These are phyloP conservation scores for Rhizomucor pusillus DNA, from an alignment of 371 early-diverging fungal species.

Conservation along the genomic window DNA sequence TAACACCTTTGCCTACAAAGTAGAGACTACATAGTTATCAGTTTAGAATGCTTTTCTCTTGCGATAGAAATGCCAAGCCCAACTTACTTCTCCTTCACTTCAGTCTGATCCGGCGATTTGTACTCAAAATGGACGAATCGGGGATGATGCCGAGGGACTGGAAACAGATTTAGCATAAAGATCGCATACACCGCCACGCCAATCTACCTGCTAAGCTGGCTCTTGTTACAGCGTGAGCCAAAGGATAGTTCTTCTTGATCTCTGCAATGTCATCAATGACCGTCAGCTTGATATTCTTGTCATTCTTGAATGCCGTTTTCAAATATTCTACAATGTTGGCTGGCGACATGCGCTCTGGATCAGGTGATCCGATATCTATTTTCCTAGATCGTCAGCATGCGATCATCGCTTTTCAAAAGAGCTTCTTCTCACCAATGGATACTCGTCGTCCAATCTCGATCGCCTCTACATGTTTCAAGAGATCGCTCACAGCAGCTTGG, in stretches of 20 bases:
- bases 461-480: conserved; percentile 55
- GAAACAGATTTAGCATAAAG: background rate
- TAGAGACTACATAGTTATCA: conserved; percentile 52
- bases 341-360: conserved; percentile 88
- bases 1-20: conserved; percentile 91
- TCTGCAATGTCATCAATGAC: conserved; percentile 65
- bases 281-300: conserved; percentile 56
- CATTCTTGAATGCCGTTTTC: conserved; percentile 46
- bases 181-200: background rate
- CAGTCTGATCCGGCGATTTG: conserved; percentile 65
- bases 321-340: conserved; percentile 72
- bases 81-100: conserved; percentile 81
- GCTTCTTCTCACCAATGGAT: conserved; percentile 48
- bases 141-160: conserved; percentile 74
- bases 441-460: conserved; percentile 78
- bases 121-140: conserved; percentile 81
- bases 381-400: too few relatives aligned
- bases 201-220: conserved; percentile 61
- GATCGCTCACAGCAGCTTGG: conserved; percentile 19
- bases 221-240: conserved; percentile 81
- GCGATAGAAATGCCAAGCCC: background rate
- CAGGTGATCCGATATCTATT: conserved; percentile 78
- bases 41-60: too few relatives aligned
- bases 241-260: conserved; percentile 78
- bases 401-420: background rate